Evolutionary conservation across 305 asterid genomes (phyloP).

Genomic region (Fraxinus ornus): DNA sequence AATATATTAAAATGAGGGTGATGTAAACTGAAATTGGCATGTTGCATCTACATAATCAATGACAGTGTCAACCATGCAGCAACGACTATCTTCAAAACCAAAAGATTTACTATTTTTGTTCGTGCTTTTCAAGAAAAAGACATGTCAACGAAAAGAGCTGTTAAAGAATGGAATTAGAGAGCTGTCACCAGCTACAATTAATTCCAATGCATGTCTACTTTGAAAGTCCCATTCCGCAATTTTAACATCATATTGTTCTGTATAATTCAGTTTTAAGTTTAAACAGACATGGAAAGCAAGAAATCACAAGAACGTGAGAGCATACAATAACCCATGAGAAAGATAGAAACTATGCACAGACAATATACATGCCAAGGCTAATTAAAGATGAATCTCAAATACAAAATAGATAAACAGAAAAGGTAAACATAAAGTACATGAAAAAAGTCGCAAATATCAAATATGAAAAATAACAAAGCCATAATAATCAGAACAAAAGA

Average conservation of each 20-base stretch:
- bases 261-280: background rate
- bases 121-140: slow-evolving; percentile 3
- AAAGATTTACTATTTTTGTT: background rate
- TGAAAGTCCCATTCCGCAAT: background rate
- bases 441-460: background rate
- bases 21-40: background rate
- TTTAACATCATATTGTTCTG: background rate
- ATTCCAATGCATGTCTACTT: background rate
- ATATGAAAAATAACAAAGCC: background rate
- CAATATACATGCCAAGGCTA: background rate
- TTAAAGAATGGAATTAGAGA: background rate
- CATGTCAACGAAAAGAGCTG: background rate
- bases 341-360: background rate
- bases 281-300: background rate
- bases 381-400: background rate
- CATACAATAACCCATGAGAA: background rate
- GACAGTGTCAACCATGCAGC: background rate
- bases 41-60: background rate
- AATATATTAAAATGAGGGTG: background rate
- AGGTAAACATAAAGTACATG: background rate
- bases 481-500: background rate
- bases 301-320: background rate
- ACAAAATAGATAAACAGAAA: background rate
- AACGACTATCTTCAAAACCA: background rate
- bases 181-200: background rate